These are phyloP conservation scores for Sporothrix protearum DNA, from an alignment of 2,329 filamentous ascomycete genomes.

Conservation along the genomic window DNA sequence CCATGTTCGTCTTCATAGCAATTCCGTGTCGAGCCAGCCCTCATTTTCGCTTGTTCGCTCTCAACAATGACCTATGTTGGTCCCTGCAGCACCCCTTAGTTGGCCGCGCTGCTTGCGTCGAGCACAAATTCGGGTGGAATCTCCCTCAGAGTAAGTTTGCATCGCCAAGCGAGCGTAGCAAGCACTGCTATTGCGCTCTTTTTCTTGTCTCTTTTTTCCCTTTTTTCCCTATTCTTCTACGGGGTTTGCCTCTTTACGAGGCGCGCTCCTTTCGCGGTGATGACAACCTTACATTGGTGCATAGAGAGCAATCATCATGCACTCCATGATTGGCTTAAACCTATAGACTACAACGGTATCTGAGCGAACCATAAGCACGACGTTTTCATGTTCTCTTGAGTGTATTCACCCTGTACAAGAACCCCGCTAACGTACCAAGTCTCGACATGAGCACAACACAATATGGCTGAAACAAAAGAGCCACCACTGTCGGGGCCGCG, in stretches of 20 bases:
- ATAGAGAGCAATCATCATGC: constrained; percentile 58
- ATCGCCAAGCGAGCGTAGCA: background rate
- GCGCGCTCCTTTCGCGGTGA: constrained; percentile 47
- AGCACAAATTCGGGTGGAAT: constrained; percentile 28
- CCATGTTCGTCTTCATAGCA: constrained; percentile 6
- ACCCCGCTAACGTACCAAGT: constrained; percentile 7
- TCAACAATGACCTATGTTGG: background rate
- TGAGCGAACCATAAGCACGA: constrained; percentile 54
- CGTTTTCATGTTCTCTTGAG: background rate
- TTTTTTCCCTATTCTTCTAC: background rate
- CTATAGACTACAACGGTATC: constrained; percentile 97
- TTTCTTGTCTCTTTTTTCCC: constrained; percentile 5
- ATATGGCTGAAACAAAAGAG: constrained; percentile 36
- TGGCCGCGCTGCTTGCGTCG: constrained; percentile 22
- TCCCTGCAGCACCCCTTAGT: constrained; percentile 19
- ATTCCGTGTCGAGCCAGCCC: background rate
- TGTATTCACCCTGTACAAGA: too few relatives aligned
- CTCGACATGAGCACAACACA: constrained; percentile 29
- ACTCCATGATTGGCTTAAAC: constrained; percentile 61
- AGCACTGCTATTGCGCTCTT: background rate
- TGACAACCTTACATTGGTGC: constrained; percentile 56
- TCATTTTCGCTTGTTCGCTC: background rate
- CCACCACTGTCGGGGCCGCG: constrained; percentile 9
- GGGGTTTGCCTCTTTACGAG: too few relatives aligned
- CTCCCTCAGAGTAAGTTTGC: constrained; percentile 32